Evolutionary conservation across 2,329 filamentous ascomycete genomes (phyloP), one percentile per base, ranked within the genome.

Genomic region (Stylonectria norvegica): DNA sequence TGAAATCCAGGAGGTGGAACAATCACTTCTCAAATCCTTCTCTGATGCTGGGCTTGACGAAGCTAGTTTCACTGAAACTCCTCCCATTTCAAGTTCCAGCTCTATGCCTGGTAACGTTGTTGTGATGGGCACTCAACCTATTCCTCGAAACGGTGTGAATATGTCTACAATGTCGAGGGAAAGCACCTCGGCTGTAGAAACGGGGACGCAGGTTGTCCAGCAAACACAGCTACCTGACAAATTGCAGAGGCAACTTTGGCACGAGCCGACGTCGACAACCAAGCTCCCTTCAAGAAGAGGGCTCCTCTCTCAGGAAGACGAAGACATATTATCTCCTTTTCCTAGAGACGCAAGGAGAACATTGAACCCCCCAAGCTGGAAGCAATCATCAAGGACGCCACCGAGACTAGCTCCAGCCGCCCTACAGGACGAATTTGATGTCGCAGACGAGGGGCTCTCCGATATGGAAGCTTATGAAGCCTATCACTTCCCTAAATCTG

Each of bases 201-300:
- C 58, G 18, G 63, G 62, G 10, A 69, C 71, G 1, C 71, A 79
- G 45, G 64, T 77, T 14, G 67, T 78, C 15, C 66, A 70, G 15
- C 75, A 78, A 50, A 78, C 75, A 1, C 75, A 78, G 39, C 50
- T 72, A 16, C 62, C 66, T 8, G 47, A 49, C 20, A 40, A 38
- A n/a, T 52, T 55, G 5, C 51, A 54, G 15, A 45, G 46, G 11
- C 52, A 47, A 28, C 37, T 44, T 5, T 49, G 58, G 50, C 58
- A 55, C 18, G 44, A 50, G 15, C 40, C 54, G 16, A 48, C 44
- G 5, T 44, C 45, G n/a, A 37, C 41, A 19, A 42, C 50, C n/a
- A 48, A 44, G 25, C 25, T 46, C 12, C 42, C 50, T 3, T 40
- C 48, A 31, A 49, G 41, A 19, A 53, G 45, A 28, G 56, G 51